These are phyloP conservation scores for Vigna nakashimae DNA, from an alignment of 306 rosid genomes.

Conservation along the genomic window DNA sequence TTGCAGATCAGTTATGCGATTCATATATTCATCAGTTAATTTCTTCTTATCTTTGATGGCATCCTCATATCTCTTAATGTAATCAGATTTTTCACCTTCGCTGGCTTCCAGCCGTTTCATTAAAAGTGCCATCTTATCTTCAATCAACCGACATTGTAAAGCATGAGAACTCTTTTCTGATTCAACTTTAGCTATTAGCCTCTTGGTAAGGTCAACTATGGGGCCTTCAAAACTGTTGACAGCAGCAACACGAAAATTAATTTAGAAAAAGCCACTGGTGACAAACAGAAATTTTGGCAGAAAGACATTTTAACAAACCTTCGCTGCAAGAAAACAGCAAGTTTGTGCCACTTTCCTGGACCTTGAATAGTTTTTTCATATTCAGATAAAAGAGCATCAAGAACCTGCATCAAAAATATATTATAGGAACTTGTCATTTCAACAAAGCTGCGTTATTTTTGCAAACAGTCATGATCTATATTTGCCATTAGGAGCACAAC, in stretches of 20 bases:
- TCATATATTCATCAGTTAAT: conserved; percentile 85
- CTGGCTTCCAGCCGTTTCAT: conserved; percentile 85
- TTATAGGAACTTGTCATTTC: conserved; percentile 25
- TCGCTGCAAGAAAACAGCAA: conserved; percentile 75
- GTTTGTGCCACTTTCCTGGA: conserved; percentile 91
- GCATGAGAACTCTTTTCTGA: conserved; percentile 73
- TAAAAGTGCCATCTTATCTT: conserved; percentile 73
- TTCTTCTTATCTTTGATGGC: conserved; percentile 84
- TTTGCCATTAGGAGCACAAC: conserved; percentile 5
- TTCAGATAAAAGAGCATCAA: conserved; percentile 84
- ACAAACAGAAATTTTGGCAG: neutral
- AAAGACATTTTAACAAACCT: conserved; percentile 63
- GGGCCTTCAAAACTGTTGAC: conserved; percentile 88
- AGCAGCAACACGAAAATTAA: conserved; percentile 25
- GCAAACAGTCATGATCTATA: conserved; percentile 10
- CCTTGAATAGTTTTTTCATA: conserved; percentile 79
- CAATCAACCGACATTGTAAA: conserved; percentile 75
- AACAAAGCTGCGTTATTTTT: conserved; percentile 6
- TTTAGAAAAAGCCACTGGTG: neutral
- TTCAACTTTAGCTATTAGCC: conserved; percentile 75
- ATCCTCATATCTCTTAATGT: conserved; percentile 84
- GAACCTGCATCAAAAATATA: conserved; percentile 65
- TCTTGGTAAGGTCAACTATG: conserved; percentile 73
- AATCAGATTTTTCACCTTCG: conserved; percentile 78
- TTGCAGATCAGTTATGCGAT: conserved; percentile 83